phyloP scores from a whole-genome alignment of 805 yeast species.

The Saccharomycopsis oosterbeekiorum region DNA sequence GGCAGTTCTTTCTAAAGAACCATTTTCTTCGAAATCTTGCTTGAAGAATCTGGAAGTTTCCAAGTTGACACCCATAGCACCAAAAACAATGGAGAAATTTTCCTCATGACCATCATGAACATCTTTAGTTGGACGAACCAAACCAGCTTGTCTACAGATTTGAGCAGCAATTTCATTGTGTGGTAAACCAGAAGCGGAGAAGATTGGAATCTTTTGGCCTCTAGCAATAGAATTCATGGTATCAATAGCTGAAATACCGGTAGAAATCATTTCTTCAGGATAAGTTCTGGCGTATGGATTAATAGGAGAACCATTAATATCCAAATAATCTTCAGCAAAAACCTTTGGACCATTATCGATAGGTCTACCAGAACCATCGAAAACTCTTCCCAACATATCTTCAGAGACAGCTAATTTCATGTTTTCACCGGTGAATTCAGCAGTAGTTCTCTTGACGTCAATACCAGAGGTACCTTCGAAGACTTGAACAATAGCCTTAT shows the following conservation, averaged over 20 bases:
- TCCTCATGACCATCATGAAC: slow-evolving; percentile 99
- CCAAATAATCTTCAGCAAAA: slow-evolving; percentile 96
- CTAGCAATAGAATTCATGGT: slow-evolving; percentile 99
- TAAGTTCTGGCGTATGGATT: slow-evolving; percentile 97
- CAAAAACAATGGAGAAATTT: slow-evolving; percentile 96
- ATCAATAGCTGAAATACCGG: slow-evolving; percentile 97
- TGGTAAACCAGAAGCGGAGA: slow-evolving; percentile 98
- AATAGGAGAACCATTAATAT: slow-evolving; percentile 97
- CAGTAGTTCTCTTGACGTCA: slow-evolving; percentile 95
- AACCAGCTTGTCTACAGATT: slow-evolving; percentile 98
- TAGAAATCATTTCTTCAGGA: slow-evolving; percentile 99
- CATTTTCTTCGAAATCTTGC: slow-evolving; percentile 98
- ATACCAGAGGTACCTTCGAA: slow-evolving; percentile 99
- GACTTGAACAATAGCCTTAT: slow-evolving; percentile 96
- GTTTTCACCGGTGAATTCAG: slow-evolving; percentile 94
- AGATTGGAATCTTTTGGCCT: slow-evolving; percentile 99
- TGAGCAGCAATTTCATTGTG: slow-evolving; percentile 99
- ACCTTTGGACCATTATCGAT: slow-evolving; percentile 98
- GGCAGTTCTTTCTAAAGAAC: slow-evolving; percentile 95
- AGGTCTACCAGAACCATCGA: slow-evolving; percentile 98
- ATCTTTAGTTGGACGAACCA: slow-evolving; percentile 98
- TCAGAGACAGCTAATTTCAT: slow-evolving; percentile 92
- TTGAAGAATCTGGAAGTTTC: slow-evolving; percentile 98
- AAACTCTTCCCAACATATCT: slow-evolving; percentile 94
- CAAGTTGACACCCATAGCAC: slow-evolving; percentile 99